Base-by-base conservation (phyloP, 768 basidiomycete genomes). In the Phanerochaete sordida region DNA sequence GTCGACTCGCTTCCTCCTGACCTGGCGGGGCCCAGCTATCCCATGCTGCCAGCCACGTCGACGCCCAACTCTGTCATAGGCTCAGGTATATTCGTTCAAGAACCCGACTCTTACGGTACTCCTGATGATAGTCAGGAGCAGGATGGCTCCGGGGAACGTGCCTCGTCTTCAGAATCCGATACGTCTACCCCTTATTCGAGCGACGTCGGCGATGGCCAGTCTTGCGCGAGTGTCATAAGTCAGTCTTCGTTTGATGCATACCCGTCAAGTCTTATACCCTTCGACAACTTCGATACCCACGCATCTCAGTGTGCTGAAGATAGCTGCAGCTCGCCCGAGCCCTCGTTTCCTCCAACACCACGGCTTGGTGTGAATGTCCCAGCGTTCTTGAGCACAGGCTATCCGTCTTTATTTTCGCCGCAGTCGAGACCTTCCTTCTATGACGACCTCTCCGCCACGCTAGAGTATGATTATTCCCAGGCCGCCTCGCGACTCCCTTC, bases 391-490 rank as follows among this genome's bases (percentile, higher is more conserved):
- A 50, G 56, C 54, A 21, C 12, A 2, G 37, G 43, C 61, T 37
- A 54, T 56, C 24, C 54, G 12, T 23, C 46, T 13, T 19, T 33
- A 3, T 62, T 52, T 43, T 53, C 58, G 11, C 54, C 28, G 12
- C 45, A 52, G 19, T n/a, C 57, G 4, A 26, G 23, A 2, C 16
- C 11, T 24, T 49, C 60, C 19, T 15, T 60, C 8, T 62, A 54
- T 43, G 47, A 44, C 3, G 62, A 59, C 39, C 46, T 59, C 15
- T 3, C 46, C 30, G 33, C 64, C 13, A 58, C 65, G 28, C 64
- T 69, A n/a, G 67, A 64, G 15, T 69, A 70, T 58, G 62, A 68
- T 60, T 67, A 66, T 54, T 51, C 64, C 44, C 65, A 65, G 24
- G 65, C 66, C 43, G 39, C 66, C 51, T 61, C 65, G n/a, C 59